A percentile compares a stretch with the other conserved stretches of the same genome.
Conservation (phyloP, 129 eudicot genomes). For the Helianthus tuberosus region DNA sequence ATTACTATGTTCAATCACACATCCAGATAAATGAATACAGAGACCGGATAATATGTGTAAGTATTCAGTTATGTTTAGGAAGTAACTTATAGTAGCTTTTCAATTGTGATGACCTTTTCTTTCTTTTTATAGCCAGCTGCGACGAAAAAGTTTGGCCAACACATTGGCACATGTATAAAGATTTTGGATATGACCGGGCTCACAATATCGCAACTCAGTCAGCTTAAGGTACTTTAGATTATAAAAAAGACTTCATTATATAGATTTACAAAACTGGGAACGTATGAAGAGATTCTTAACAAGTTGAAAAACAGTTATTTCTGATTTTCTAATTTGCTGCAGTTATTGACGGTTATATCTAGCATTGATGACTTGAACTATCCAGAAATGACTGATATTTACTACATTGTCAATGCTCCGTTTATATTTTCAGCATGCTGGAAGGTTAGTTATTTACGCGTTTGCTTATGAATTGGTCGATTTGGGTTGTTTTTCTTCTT, state of each 20-base stretch:
- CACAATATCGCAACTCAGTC: conserved; percentile 80
- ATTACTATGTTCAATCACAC: conserved; percentile 96
- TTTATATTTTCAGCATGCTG: conserved; percentile 98
- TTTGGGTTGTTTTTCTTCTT: background rate
- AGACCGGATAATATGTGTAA: conserved; percentile 87
- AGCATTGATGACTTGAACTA: conserved; percentile 94
- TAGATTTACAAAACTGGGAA: conserved; percentile 12
- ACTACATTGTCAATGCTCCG: conserved; percentile 92
- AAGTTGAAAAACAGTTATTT: background rate
- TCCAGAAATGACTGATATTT: conserved; percentile 92
- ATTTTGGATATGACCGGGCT: conserved; percentile 95
- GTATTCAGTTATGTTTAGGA: conserved; percentile 24
- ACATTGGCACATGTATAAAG: conserved; percentile 80
- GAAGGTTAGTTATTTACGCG: conserved; percentile 57
- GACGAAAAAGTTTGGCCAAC: conserved; percentile 58
- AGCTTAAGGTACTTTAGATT: conserved; percentile 63
- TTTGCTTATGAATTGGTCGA: background rate
- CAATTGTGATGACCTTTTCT: conserved; percentile 1
- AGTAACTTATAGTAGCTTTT: background rate
- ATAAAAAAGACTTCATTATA: background rate
- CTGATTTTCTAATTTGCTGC: conserved; percentile 31
- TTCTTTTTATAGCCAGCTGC: conserved; percentile 63
- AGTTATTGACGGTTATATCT: conserved; percentile 90
- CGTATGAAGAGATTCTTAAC: background rate
- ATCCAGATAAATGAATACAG: conserved; percentile 95